Evolutionary conservation across 129 eudicot species (phyloP).

Genomic region (Tagetes erecta): DNA sequence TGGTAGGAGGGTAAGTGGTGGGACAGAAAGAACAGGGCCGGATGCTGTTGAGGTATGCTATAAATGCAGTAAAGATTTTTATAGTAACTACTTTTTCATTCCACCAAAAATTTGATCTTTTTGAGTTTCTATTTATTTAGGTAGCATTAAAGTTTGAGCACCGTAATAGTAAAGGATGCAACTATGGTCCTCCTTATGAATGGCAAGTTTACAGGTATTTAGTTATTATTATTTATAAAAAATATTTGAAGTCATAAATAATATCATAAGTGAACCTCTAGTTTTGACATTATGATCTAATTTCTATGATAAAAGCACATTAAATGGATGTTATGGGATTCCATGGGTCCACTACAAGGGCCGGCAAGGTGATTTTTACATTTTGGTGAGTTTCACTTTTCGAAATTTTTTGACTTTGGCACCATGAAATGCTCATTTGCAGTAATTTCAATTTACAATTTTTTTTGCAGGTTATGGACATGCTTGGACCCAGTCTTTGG

Average conservation of each 20-base stretch:
- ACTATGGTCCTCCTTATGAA: slow-evolving; percentile 96
- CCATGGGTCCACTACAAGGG: slow-evolving; percentile 95
- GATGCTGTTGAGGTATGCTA: slow-evolving; percentile 84
- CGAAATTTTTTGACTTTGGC: neutral
- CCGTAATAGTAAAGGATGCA: slow-evolving; percentile 98
- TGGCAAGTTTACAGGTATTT: slow-evolving; percentile 98
- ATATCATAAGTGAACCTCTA: neutral
- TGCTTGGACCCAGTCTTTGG: slow-evolving; percentile 99
- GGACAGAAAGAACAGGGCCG: slow-evolving; percentile 79
- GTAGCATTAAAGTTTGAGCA: slow-evolving; percentile 96
- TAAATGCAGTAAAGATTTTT: slow-evolving; percentile 13
- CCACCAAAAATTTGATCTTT: neutral
- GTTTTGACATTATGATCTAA: slow-evolving; percentile 20
- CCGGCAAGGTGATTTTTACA: slow-evolving; percentile 91
- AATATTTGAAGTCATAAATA: neutral
- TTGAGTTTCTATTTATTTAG: slow-evolving; percentile 29
- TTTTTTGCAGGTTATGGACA: slow-evolving; percentile 85
- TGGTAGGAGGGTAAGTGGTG: slow-evolving; percentile 79
- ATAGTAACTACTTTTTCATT: neutral
- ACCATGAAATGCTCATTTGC: neutral
- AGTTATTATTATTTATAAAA: neutral
- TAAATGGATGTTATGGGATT: slow-evolving; percentile 95
- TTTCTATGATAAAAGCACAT: slow-evolving; percentile 44
- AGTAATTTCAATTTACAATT: neutral
- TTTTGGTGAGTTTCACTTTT: slow-evolving; percentile 60